Percentiles rank a stretch among this genome's conserved stretches.
Conservation (phyloP, 495 filamentous ascomycete genomes). For the Delitschia confertaspora region DNA sequence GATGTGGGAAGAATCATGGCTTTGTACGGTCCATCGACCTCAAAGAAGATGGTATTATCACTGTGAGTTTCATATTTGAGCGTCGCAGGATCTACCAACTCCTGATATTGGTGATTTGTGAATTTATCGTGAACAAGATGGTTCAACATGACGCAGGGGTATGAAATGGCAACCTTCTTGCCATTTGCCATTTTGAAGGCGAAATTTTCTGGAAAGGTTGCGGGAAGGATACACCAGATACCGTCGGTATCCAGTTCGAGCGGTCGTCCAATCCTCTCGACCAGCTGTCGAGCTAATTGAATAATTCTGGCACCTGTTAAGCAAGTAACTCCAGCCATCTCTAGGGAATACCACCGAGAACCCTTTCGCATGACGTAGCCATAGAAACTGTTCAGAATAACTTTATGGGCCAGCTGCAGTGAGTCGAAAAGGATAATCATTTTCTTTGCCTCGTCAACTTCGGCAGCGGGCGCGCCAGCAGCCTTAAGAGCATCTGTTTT, state of each 20-base stretch:
- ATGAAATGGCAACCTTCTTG: conserved; percentile 90
- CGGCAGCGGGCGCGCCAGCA: conserved; percentile 61
- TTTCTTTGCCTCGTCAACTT: conserved; percentile 93
- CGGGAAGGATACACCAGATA: conserved; percentile 99
- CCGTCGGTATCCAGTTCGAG: conserved; percentile 98
- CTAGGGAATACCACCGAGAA: conserved; percentile 98
- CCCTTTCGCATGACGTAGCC: conserved; percentile 99
- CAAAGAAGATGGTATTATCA: conserved; percentile 99
- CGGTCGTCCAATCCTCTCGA: conserved; percentile 87
- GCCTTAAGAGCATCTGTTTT: conserved; percentile 82
- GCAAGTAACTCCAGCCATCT: conserved; percentile 99
- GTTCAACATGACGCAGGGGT: conserved; percentile 98
- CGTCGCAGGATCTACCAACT: conserved; percentile 63
- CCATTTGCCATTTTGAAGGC: conserved; percentile 87
- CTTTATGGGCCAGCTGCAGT: conserved; percentile 92
- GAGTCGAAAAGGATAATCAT: conserved; percentile 98
- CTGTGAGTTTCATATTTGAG: conserved; percentile 92
- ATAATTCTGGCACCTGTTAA: conserved; percentile 95
- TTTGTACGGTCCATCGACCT: conserved; percentile 94
- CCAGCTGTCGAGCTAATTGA: conserved; percentile 88
- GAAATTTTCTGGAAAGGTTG: conserved; percentile 95
- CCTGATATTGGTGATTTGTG: conserved; percentile 96
- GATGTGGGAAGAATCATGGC: conserved; percentile 97
- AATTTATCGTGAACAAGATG: conserved; percentile 92
- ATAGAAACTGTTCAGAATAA: conserved; percentile 98